Evolutionary conservation across 2,329 filamentous ascomycete genomes (phyloP), one percentile per base, ranked within the genome.

Genomic region (Exophiala oligosperma): DNA sequence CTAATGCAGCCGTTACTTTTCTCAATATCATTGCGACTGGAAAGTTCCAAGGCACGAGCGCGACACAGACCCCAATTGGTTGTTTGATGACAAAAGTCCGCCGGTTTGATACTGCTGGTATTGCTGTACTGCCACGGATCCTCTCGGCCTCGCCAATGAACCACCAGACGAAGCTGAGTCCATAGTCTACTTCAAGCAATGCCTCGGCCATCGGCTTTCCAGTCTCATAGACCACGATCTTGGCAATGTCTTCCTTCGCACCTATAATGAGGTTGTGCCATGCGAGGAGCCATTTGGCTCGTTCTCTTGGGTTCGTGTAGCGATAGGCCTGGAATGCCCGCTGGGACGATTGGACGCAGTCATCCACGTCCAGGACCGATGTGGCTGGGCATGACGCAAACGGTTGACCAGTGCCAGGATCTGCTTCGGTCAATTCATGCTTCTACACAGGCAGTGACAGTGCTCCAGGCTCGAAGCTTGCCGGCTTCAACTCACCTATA

Each of bases 1-100:
- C 87, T 32, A 90, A 71, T 28, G 92, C 78, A 7, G 87, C 84
- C 48, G 82, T 79, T 2, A 81, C 85, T 69, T 90, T 90, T 26
- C 87, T 77, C 52, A 89, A 70, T 3, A 89, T 79, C 83, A 90
- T 77, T n/a, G 84, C 85, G 49, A 87, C 77, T 0, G 85, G 86
- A 61, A 88, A 89, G 66, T 90, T 88, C 87, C 87, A 90, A 2
- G 87, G 87, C 1, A 89, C 85, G 14, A 90, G 73, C 0, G 86
- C 87, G 0, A 80, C 87, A 0, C 81, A 78, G 11, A 89, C 86
- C 52, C 87, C 87, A 57, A 90, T 79, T 0, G 87, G 87, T 71
- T 90, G 87, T 75, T 92, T 92, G 64, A 91, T 81, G 0, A 85
- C 88, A 58, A 92, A 82, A 2, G 86, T 79, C 8, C 88, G 78